Percentiles rank a stretch among this genome's conserved stretches.
These are phyloP conservation scores for Fusarium graminum DNA, from an alignment of 2,329 filamentous ascomycete species.

Conservation along the genomic window DNA sequence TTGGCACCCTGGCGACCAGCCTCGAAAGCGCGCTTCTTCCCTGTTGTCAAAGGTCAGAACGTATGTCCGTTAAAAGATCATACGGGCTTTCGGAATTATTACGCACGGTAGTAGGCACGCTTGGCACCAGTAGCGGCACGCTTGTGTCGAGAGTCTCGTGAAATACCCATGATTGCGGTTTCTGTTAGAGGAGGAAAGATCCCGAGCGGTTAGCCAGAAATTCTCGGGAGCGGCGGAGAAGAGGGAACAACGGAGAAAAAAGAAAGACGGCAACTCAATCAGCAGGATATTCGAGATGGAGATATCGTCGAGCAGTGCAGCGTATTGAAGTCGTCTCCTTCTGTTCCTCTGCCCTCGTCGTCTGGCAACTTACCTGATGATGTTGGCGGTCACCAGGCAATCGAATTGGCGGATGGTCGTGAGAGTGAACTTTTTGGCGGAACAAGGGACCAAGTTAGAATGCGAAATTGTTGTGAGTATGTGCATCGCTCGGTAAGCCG, in stretches of 20 bases:
- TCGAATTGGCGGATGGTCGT: conserved; percentile 59
- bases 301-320: conserved; percentile 44
- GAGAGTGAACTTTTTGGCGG: conserved; percentile 56
- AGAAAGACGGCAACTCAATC: conserved; percentile 42
- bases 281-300: conserved; percentile 42
- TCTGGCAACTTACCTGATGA: conserved; percentile 62
- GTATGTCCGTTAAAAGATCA: conserved; percentile 66
- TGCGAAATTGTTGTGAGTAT: conserved; percentile 56
- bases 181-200: conserved; percentile 59
- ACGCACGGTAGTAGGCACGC: conserved; percentile 90
- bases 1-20: conserved; percentile 99
- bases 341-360: conserved; percentile 29
- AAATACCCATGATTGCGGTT: conserved; percentile 97
- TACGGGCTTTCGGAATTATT: conserved; percentile 74
- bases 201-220: conserved; percentile 42
- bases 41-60: conserved; percentile 81
- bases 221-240: conserved; percentile 11
- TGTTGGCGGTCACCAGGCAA: conserved; percentile 63
- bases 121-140: conserved; percentile 99
- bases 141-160: conserved; percentile 99
- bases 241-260: conserved; percentile 21
- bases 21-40: conserved; percentile 99
- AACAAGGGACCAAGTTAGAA: conserved; percentile 51
- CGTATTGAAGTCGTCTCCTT: conserved; percentile 38
- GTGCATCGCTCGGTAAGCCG: conserved; percentile 52